These are phyloP conservation scores for Huiozyma naganishii DNA, from an alignment of 805 yeast genomes.

Conservation along the genomic window DNA sequence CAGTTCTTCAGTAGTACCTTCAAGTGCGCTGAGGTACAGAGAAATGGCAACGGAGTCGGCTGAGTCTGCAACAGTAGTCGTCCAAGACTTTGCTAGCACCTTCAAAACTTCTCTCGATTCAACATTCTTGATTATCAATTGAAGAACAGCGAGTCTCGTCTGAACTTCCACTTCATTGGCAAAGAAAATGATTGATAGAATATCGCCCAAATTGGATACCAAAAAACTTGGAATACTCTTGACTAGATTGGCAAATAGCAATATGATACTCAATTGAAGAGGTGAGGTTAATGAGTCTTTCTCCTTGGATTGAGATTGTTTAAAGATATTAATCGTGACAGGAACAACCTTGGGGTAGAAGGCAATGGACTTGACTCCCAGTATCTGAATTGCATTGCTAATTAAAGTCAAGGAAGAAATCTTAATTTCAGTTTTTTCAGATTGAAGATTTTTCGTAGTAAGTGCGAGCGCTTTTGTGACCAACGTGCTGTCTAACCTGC, in stretches of 20 bases:
- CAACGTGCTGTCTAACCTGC: constrained; percentile 35
- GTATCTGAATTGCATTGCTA: constrained; percentile 53
- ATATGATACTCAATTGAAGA: constrained; percentile 59
- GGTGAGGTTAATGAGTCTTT: constrained; percentile 24
- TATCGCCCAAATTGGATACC: constrained; percentile 52
- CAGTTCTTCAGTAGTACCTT: constrained; percentile 50
- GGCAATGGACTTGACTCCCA: constrained; percentile 83
- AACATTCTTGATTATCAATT: constrained; percentile 52
- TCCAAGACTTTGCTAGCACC: constrained; percentile 57
- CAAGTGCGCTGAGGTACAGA: constrained; percentile 57
- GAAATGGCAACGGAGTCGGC: constrained; percentile 45
- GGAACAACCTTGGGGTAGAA: constrained; percentile 77
- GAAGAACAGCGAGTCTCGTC: constrained; percentile 52
- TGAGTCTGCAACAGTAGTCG: constrained; percentile 26
- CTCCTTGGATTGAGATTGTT: constrained; percentile 16
- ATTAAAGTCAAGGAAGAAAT: constrained; percentile 67
- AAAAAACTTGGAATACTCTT: constrained; percentile 82
- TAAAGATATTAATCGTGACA: constrained; percentile 54
- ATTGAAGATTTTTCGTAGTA: constrained; percentile 41
- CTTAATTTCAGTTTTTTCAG: constrained; percentile 46
- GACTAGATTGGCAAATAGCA: constrained; percentile 62
- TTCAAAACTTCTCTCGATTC: constrained; percentile 54
- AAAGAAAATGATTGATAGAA: constrained; percentile 46
- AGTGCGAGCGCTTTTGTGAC: constrained; percentile 40
- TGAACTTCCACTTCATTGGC: constrained; percentile 49